Percentiles rank a stretch among this genome's conserved stretches.
These are phyloP conservation scores for Rutstroemia sp. DNA, from an alignment of 2,329 filamentous ascomycete genomes.

Conservation along the genomic window DNA sequence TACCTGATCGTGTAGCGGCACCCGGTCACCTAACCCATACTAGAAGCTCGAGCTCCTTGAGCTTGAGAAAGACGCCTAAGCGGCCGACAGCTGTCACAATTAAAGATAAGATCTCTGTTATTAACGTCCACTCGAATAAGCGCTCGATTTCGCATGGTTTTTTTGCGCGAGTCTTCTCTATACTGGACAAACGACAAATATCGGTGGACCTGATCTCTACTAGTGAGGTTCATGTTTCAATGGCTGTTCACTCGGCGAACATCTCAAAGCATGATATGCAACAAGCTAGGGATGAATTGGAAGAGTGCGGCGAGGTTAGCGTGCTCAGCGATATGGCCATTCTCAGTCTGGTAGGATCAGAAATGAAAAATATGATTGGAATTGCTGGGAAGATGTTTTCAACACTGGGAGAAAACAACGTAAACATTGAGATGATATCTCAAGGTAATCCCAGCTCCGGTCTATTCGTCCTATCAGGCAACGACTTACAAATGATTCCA, in stretches of 20 bases:
- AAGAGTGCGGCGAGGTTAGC: slow-evolving; percentile 81
- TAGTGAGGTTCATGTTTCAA: slow-evolving; percentile 92
- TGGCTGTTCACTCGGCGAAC: slow-evolving; percentile 84
- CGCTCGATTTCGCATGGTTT: slow-evolving; percentile 94
- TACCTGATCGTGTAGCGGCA: slow-evolving; percentile 59
- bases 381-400: slow-evolving; percentile 93
- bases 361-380: slow-evolving; percentile 97
- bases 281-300: slow-evolving; percentile 62
- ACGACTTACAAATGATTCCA: slow-evolving; percentile 31
- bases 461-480: not conserved
- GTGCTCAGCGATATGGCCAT: slow-evolving; percentile 91
- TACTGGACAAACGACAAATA: slow-evolving; percentile 77
- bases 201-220: slow-evolving; percentile 96
- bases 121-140: slow-evolving; percentile 98
- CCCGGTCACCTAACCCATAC: slow-evolving; percentile 46
- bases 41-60: slow-evolving; percentile 38
- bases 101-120: slow-evolving; percentile 92
- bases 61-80: slow-evolving; percentile 52
- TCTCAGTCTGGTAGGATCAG: slow-evolving; percentile 83
- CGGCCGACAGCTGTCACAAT: slow-evolving; percentile 88
- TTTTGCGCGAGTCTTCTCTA: slow-evolving; percentile 87
- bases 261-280: slow-evolving; percentile 55
- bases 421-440: slow-evolving; percentile 99
- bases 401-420: slow-evolving; percentile 82
- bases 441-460: slow-evolving; percentile 57